These are phyloP conservation scores for Geranium rotundifolium DNA, from an alignment of 345 rosid genomes.

Conservation along the genomic window DNA sequence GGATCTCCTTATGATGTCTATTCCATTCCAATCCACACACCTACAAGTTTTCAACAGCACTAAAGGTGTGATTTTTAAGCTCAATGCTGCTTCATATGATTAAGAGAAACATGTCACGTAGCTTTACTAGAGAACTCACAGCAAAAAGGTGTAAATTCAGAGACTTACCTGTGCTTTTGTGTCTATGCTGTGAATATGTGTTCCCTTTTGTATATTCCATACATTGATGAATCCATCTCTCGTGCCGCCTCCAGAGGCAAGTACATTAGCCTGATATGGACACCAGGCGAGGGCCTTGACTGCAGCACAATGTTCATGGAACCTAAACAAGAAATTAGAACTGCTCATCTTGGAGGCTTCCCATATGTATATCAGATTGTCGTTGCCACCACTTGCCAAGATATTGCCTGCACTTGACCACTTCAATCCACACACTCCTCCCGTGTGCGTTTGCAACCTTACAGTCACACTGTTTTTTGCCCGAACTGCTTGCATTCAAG, in stretches of 20 bases:
- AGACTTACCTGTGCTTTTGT: conserved; percentile 38
- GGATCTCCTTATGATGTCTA: conserved; percentile 46
- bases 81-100: too few species aligned
- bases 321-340: conserved; percentile 26
- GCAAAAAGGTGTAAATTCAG: neutral
- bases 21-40: conserved; percentile 49
- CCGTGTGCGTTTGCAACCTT: conserved; percentile 21
- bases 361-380: conserved; percentile 35
- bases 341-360: conserved; percentile 39
- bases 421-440: conserved; percentile 39
- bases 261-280: conserved; percentile 35
- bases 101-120: too few species aligned
- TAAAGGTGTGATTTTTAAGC: too few species aligned
- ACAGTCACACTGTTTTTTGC: conserved; percentile 18
- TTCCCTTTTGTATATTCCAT: conserved; percentile 33
- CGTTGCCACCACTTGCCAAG: conserved; percentile 56
- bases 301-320: conserved; percentile 32
- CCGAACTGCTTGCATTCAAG: conserved; percentile 19
- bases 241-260: conserved; percentile 51
- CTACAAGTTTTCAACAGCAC: conserved; percentile 10
- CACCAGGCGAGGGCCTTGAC: conserved; percentile 58
- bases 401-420: conserved; percentile 34
- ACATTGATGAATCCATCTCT: conserved; percentile 34
- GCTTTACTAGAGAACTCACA: too few species aligned
- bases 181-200: conserved; percentile 19